phyloP scores from a whole-genome alignment of 2,329 filamentous ascomycete genomes.

The Diaporthe helianthi region DNA sequence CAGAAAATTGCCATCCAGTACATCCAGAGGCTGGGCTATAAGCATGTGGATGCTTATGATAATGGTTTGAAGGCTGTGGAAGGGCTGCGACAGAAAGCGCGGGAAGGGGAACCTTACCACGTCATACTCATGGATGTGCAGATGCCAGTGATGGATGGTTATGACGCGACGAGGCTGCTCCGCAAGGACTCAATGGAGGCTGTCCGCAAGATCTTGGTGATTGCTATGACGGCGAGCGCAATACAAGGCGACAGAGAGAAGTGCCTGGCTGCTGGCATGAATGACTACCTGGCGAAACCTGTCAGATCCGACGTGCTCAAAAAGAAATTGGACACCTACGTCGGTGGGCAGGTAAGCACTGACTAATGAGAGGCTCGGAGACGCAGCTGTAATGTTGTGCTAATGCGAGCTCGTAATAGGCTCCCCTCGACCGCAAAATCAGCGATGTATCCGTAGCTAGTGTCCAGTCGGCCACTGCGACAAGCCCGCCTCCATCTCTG shows the following conservation, averaged over 20 bases:
- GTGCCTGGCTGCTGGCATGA: slow-evolving; percentile 95
- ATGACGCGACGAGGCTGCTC: slow-evolving; percentile 86
- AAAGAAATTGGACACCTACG: slow-evolving; percentile 74
- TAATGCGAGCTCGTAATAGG: slow-evolving; percentile 21
- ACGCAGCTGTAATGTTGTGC: background rate
- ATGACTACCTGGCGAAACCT: slow-evolving; percentile 94
- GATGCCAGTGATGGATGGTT: slow-evolving; percentile 93
- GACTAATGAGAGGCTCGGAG: too few relatives aligned
- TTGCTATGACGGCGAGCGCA: slow-evolving; percentile 95
- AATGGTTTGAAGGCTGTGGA: slow-evolving; percentile 90
- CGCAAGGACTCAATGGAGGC: slow-evolving; percentile 77
- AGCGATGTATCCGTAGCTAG: slow-evolving; percentile 33
- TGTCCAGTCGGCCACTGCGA: slow-evolving; percentile 30
- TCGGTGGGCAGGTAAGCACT: slow-evolving; percentile 46
- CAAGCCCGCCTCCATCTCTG: slow-evolving; percentile 37
- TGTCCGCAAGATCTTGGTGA: slow-evolving; percentile 86
- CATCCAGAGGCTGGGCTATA: slow-evolving; percentile 83
- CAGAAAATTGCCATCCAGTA: slow-evolving; percentile 94
- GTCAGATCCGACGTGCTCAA: slow-evolving; percentile 89
- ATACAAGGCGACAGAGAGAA: slow-evolving; percentile 96
- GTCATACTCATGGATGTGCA: slow-evolving; percentile 95
- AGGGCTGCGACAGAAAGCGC: slow-evolving; percentile 76
- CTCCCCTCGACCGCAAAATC: slow-evolving; percentile 28
- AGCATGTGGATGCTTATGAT: slow-evolving; percentile 82
- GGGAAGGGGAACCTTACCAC: slow-evolving; percentile 80